These are phyloP conservation scores for Friedmanniomyces endolithicus DNA, from an alignment of 495 filamentous ascomycete species.

Conservation along the genomic window DNA sequence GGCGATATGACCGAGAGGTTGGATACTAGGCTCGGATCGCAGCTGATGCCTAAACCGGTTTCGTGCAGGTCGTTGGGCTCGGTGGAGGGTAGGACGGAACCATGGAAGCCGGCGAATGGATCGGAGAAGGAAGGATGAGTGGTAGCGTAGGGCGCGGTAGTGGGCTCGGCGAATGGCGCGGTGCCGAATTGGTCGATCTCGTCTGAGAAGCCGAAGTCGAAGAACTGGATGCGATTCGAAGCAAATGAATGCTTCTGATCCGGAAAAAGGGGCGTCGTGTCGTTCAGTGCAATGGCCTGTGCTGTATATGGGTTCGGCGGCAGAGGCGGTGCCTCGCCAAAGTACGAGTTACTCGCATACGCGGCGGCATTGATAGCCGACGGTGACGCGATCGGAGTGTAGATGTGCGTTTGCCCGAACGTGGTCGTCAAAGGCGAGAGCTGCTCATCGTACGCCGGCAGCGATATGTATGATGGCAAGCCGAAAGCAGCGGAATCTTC, in stretches of 20 bases:
- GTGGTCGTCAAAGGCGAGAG: slow-evolving; percentile 19
- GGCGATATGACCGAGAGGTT: not conserved
- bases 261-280: slow-evolving; percentile 15
- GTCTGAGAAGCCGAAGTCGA: slow-evolving; percentile 17
- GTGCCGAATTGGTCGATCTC: not conserved
- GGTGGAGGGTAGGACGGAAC: slow-evolving; percentile 6
- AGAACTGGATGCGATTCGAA: not conserved
- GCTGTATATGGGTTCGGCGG: not conserved
- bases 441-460: slow-evolving; percentile 22
- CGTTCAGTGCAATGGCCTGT: slow-evolving; percentile 8
- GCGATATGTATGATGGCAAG: slow-evolving; percentile 3
- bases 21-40: slow-evolving; percentile 15
- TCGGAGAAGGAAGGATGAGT: not conserved
- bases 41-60: slow-evolving; percentile 18
- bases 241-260: slow-evolving; percentile 5
- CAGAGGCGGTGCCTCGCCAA: not conserved
- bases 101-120: slow-evolving; percentile 2
- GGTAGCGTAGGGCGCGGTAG: not conserved
- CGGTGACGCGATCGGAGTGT: slow-evolving; percentile 18
- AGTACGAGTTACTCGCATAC: slow-evolving; percentile 9
- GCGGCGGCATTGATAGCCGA: slow-evolving; percentile 2
- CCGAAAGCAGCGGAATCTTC: slow-evolving; percentile 19
- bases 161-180: slow-evolving; percentile 3
- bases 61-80: not conserved
- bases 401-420: slow-evolving; percentile 19